Evolutionary conservation across 176 grass and related monocot genomes (phyloP).

Genomic region (Tillandsia fasciculata): DNA sequence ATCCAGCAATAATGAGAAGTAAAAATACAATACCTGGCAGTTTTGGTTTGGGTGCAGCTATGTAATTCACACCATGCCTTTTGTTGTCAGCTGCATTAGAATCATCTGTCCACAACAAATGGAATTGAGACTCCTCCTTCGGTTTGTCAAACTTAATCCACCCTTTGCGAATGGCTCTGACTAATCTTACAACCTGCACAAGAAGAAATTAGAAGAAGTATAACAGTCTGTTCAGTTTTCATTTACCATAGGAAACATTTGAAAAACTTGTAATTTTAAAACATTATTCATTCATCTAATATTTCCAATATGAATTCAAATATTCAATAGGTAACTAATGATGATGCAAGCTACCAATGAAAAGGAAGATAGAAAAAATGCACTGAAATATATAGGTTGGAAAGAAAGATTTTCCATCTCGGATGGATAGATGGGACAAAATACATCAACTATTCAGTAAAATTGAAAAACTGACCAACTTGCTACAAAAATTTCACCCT

Average conservation of each 20-base stretch:
- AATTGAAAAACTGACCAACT: too few relatives aligned
- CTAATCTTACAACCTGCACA: conserved; percentile 35
- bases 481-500: too few relatives aligned
- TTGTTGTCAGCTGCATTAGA: conserved; percentile 62
- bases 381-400: too few relatives aligned
- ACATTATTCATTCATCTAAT: background rate
- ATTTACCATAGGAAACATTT: background rate
- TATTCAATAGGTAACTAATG: too few relatives aligned
- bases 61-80: conserved; percentile 76
- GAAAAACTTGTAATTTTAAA: background rate
- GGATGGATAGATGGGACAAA: too few relatives aligned
- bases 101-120: conserved; percentile 94
- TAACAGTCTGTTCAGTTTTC: background rate
- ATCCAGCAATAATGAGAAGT: background rate
- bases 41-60: conserved; percentile 86
- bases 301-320: background rate
- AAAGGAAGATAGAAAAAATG: too few relatives aligned
- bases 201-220: background rate
- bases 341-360: too few relatives aligned
- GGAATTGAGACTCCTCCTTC: conserved; percentile 49
- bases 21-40: conserved; percentile 48
- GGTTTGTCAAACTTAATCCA: conserved; percentile 90
- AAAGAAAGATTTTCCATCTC: too few relatives aligned
- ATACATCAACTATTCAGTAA: too few relatives aligned
- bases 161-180: conserved; percentile 87